Conservation (phyloP, 805 yeast genomes). For the Wickerhamomyces alni region DNA sequence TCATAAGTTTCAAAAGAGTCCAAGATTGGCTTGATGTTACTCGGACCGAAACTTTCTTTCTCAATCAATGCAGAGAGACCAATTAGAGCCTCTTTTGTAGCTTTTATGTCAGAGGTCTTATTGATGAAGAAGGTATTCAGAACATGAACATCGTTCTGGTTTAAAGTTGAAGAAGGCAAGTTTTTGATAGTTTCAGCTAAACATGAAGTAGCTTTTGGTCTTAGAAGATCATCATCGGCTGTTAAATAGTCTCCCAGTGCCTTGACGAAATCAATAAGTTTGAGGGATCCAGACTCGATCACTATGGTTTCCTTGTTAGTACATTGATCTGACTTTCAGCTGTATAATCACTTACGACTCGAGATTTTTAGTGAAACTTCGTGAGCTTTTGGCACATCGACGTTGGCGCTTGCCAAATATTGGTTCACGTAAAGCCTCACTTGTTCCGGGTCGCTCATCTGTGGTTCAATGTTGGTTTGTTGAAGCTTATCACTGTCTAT, state of each 20-base stretch:
- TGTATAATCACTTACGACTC: constrained; percentile 10
- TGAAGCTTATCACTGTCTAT: too few relatives aligned
- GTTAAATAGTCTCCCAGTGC: constrained; percentile 58
- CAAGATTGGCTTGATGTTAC: constrained; percentile 33
- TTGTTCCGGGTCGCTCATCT: not conserved
- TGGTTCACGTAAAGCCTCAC: constrained; percentile 22
- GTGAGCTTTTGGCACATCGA: constrained; percentile 25
- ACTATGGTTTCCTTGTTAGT: constrained; percentile 4
- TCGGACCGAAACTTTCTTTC: constrained; percentile 43
- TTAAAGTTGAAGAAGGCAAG: constrained; percentile 25
- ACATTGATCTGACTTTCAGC: not conserved
- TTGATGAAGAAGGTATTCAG: constrained; percentile 48
- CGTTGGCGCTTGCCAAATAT: constrained; percentile 35
- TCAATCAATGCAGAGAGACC: constrained; percentile 48
- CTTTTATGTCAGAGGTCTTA: constrained; percentile 60
- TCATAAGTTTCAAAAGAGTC: constrained; percentile 37
- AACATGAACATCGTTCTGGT: constrained; percentile 33
- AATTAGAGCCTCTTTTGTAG: constrained; percentile 43
- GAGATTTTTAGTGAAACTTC: constrained; percentile 27
- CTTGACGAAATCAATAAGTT: constrained; percentile 48
- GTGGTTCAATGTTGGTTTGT: too few relatives aligned
- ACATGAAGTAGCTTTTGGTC: constrained; percentile 45
- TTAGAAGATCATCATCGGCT: constrained; percentile 45
- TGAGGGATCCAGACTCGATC: constrained; percentile 20
- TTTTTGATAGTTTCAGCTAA: constrained; percentile 32